phyloP scores from a whole-genome alignment of 2,329 filamentous ascomycete species.

The Penicillium sp. region DNA sequence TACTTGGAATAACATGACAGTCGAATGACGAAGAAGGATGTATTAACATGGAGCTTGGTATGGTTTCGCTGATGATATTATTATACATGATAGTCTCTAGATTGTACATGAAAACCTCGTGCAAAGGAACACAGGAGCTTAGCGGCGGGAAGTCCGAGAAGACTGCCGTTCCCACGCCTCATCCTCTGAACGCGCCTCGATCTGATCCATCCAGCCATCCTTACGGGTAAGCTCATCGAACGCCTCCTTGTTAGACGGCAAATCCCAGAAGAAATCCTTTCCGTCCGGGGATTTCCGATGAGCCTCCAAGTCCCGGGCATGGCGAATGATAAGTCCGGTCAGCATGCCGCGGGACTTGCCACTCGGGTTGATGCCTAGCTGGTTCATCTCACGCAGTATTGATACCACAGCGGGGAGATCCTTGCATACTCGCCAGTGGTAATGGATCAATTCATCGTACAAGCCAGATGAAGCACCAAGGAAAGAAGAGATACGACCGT shows the following conservation, averaged over 20 bases:
- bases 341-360: conserved; percentile 34
- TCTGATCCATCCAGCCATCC: conserved; percentile 28
- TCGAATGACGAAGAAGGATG: background rate
- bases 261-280: conserved; percentile 32
- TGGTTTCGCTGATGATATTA: background rate
- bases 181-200: conserved; percentile 10
- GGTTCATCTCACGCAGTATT: conserved; percentile 45
- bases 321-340: conserved; percentile 29
- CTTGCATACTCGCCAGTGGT: conserved; percentile 43
- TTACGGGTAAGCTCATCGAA: conserved; percentile 26
- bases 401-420: conserved; percentile 41
- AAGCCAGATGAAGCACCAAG: conserved; percentile 43
- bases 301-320: conserved; percentile 21
- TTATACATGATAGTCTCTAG: background rate
- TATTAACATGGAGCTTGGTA: background rate
- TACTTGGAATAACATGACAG: background rate
- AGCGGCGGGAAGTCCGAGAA: background rate
- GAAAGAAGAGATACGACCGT: conserved; percentile 44
- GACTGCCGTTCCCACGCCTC: background rate
- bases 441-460: conserved; percentile 46
- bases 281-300: background rate
- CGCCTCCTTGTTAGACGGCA: conserved; percentile 32
- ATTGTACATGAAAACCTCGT: background rate
- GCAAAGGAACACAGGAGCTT: background rate
- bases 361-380: conserved; percentile 41